phyloP scores from a whole-genome alignment of 768 basidiomycete genomes.

The Baorangia bicolor region DNA sequence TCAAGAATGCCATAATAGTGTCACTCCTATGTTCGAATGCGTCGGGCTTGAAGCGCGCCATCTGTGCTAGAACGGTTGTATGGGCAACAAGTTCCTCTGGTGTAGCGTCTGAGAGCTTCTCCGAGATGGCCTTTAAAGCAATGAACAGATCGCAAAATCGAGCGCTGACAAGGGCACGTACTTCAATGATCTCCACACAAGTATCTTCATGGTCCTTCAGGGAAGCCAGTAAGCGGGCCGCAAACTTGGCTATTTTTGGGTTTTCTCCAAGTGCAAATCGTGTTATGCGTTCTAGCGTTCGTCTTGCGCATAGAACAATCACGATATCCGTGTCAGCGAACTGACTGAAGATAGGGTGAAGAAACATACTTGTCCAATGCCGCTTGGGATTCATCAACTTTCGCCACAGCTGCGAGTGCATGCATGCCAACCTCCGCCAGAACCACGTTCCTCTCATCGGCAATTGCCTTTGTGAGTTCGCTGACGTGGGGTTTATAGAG shows the following conservation, averaged over 20 bases:
- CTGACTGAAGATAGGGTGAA: background rate
- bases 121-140: constrained; percentile 53
- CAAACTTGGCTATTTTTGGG: constrained; percentile 78
- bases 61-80: constrained; percentile 69
- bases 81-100: constrained; percentile 61
- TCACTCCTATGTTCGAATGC: constrained; percentile 81
- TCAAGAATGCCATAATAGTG: constrained; percentile 65
- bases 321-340: background rate
- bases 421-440: constrained; percentile 71
- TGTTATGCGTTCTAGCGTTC: constrained; percentile 61
- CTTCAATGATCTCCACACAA: constrained; percentile 62
- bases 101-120: constrained; percentile 44
- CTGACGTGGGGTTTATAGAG: constrained; percentile 72
- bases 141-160: background rate
- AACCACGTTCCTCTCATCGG: constrained; percentile 54
- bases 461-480: constrained; percentile 73
- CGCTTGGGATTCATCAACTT: constrained; percentile 54
- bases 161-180: constrained; percentile 32
- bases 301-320: constrained; percentile 39
- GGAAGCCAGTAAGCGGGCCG: constrained; percentile 69
- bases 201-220: constrained; percentile 50
- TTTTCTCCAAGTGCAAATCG: constrained; percentile 60
- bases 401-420: constrained; percentile 68
- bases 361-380: constrained; percentile 65
- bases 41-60: constrained; percentile 64